Conservation (phyloP, 768 basidiomycete species). For the Mycena leptocephala region DNA sequence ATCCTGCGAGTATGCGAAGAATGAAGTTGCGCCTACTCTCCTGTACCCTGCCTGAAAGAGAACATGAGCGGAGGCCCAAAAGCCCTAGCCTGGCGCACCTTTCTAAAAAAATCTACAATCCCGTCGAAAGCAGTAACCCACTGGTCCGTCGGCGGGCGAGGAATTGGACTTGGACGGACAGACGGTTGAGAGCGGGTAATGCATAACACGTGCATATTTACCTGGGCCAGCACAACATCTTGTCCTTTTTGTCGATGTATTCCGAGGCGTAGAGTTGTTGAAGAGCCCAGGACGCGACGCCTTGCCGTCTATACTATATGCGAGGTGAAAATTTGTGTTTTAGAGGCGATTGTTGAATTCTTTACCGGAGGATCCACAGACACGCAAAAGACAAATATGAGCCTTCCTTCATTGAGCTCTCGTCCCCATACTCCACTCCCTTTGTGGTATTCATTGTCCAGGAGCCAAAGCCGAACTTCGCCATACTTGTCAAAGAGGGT, state of each 20-base stretch:
- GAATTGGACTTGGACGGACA: conserved; percentile 13
- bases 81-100: neutral
- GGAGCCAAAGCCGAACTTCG: conserved; percentile 12
- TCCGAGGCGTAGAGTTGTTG: conserved; percentile 18
- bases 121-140: conserved; percentile 13
- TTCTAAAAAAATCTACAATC: conserved; percentile 22
- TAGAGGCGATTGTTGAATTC: neutral
- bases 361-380: conserved; percentile 3
- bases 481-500: conserved; percentile 21
- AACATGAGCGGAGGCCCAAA: no score
- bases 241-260: conserved; percentile 14
- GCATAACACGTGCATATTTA: neutral
- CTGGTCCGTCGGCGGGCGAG: conserved; percentile 16
- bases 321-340: neutral
- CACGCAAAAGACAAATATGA: conserved; percentile 5
- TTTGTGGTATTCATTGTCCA: conserved; percentile 22
- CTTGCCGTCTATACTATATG: conserved; percentile 20
- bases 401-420: conserved; percentile 14
- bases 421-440: conserved; percentile 26
- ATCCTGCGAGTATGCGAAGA: conserved; percentile 26
- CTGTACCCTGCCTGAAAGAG: conserved; percentile 11
- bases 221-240: conserved; percentile 27
- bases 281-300: conserved; percentile 17
- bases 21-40: conserved; percentile 10
- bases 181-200: neutral